Base-by-base conservation (phyloP, 2,329 filamentous ascomycete genomes). In the Epichloe elymi region DNA sequence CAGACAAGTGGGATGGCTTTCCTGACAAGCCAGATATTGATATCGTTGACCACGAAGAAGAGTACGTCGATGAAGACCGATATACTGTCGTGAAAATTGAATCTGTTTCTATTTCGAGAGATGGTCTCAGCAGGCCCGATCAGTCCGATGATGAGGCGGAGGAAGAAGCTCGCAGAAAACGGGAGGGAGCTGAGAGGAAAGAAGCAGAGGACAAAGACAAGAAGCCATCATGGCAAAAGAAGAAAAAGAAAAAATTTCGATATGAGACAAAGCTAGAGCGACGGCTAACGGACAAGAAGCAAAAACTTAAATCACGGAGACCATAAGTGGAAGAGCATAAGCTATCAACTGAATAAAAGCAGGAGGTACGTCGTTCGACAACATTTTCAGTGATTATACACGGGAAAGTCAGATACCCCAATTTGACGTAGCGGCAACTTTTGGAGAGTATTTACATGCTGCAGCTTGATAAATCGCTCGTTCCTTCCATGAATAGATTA, bases 11-110 rank as follows among this genome's bases (percentile, higher is more conserved):
- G 81, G 74, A 74, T 48, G 86, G 85, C 0, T 74, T 89, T 49
- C 71, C 74, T 19, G 82, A 85, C 48, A 60, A 64, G 23, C 65
- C 68, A 14, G 57, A 70, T 14, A 57, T 69, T 4, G 65, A 75
- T 39, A 74, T 80, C 20, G 69, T 93, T 43, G 83, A 94, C 63
- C 82, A 88, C 58, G 86, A 95, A 65, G 89, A 91, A 58, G 89
- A 97, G 66, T 98, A 96, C 69, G 80, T 96, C 57, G 93, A 98
- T 66, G 93, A 97, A 65, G 91, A 96, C 66, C 86, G 86, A 63
- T 96, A 88, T 65, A 97, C 93, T 0, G 95, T 88, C 1, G 93
- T 98, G 26, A 96, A 88, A 0, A 83, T 98, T 1, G 91, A 96
- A 65, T 85, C 86, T 11, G 88, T 98, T 58, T 85, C 84, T 55